Conservation (phyloP, 441 rosid species). For the Cnidoscolus chayamansa region DNA sequence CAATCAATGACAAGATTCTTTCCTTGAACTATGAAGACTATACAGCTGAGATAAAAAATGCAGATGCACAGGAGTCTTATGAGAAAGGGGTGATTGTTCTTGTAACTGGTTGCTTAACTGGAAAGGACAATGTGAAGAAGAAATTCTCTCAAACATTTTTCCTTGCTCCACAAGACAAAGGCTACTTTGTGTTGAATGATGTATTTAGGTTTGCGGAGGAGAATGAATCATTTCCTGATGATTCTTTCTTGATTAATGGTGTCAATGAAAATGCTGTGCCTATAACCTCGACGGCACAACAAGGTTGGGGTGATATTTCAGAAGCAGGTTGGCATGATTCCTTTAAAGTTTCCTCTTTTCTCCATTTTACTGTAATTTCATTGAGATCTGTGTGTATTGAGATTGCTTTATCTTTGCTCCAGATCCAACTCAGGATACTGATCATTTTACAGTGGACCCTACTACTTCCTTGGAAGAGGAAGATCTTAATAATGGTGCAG, state of each 20-base stretch:
- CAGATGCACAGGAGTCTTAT: conserved; percentile 81
- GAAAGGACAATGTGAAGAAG: conserved; percentile 67
- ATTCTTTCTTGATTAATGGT: conserved; percentile 33
- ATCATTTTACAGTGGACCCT: conserved; percentile 42
- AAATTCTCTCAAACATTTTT: conserved; percentile 84
- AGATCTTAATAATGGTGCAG: conserved; percentile 51
- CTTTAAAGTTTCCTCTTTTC: background rate
- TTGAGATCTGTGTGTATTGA: conserved; percentile 18
- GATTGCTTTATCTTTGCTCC: conserved; percentile 26
- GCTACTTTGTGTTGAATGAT: conserved; percentile 88
- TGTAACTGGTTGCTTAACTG: conserved; percentile 78
- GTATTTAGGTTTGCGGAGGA: conserved; percentile 72
- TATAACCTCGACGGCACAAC: conserved; percentile 35
- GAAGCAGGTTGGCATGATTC: conserved; percentile 16
- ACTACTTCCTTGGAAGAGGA: conserved; percentile 49
- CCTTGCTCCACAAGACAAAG: conserved; percentile 91
- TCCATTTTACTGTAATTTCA: background rate
- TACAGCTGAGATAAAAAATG: conserved; percentile 79
- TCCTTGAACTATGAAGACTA: conserved; percentile 73
- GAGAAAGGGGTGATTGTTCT: conserved; percentile 78
- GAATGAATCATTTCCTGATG: conserved; percentile 35
- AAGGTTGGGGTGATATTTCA: conserved; percentile 37
- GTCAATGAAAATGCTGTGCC: conserved; percentile 40
- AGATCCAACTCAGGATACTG: conserved; percentile 43
- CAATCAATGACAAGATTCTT: conserved; percentile 71